Base-by-base conservation (phyloP, 2,329 filamentous ascomycete species). In the Diaporthe aspalathi region DNA sequence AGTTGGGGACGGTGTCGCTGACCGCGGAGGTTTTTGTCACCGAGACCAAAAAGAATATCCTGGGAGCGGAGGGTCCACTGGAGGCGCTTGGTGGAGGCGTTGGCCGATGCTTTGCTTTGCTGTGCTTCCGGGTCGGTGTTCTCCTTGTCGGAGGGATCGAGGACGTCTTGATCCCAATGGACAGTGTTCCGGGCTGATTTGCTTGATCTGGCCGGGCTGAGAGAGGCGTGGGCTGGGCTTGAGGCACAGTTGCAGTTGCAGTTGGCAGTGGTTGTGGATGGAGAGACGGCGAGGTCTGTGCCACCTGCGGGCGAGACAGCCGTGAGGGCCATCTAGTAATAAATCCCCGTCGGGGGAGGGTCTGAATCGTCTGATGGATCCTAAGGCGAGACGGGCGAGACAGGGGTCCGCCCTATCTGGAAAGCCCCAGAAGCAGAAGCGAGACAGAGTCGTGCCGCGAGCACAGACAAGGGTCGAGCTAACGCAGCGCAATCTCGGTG, bases 1-100 rank as follows among this genome's bases (percentile, higher is more conserved):
- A 73, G 65, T 40, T 52, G 71, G 29, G 69, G 53, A 24, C 71
- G 69, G 11, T 62, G 69, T 35, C 71, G 65, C n/a, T 68, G 71
- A 43, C 69, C 57, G 49, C 71, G 69, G 45, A 71, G 56, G 65
- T 71, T 71, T 17, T 52, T 68, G 71, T 71, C 69, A 20, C 56
- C 32, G 16, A 71, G 27, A 38, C 62, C 65, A 32, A 52, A 9
- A 35, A 54, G 68, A n/a, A n/a, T 35, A 24, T 68, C 50, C 29
- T 57, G 56, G 16, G 65, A 68, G 7, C 20, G 20, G 14, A 24
- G 47, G 50, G 45, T n/a, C n/a, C 68, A 47, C 27, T 65, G 27
- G 24, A 70, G 47, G 40, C 56, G 63, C 35, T 38, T 47, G 29
- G 62, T 29, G 17, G 43, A 49, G 53, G 20, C 22, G 22, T 45